Percentiles rank a stretch among this genome's conserved stretches.
These are phyloP conservation scores for barrel medic (Medicago truncatula) DNA, from an alignment of 306 rosid genomes.

Conservation along the genomic window MtrunA17r5.0-ANR NC_053049.1:28756501-28757000, in stretches of 20 bases:
- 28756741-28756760: background rate
- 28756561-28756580: conserved; percentile 67
- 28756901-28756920: conserved; percentile 74
- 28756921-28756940: conserved; percentile 55
- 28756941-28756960: conserved; percentile 49
- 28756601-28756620: conserved; percentile 88
- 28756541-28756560: conserved; percentile 53
- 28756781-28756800: conserved; percentile 60
- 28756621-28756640: conserved; percentile 76
- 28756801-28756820: conserved; percentile 71
- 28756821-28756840: conserved; percentile 64
- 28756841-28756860: conserved; percentile 57
- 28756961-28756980: conserved; percentile 64
- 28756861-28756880: conserved; percentile 46
- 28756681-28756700: conserved; percentile 74
- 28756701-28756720: conserved; percentile 72
- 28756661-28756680: conserved; percentile 68
- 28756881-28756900: conserved; percentile 66
- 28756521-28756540: conserved; percentile 77
- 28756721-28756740: conserved; percentile 28
- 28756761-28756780: conserved; percentile 69
- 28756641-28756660: conserved; percentile 54
- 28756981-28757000: conserved; percentile 87
- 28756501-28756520: conserved; percentile 63
- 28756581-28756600: conserved; percentile 59